Percentiles rank a stretch among this genome's conserved stretches.
Conservation (phyloP, 148 eudicot species). For the Rhododendron griersonianum region DNA sequence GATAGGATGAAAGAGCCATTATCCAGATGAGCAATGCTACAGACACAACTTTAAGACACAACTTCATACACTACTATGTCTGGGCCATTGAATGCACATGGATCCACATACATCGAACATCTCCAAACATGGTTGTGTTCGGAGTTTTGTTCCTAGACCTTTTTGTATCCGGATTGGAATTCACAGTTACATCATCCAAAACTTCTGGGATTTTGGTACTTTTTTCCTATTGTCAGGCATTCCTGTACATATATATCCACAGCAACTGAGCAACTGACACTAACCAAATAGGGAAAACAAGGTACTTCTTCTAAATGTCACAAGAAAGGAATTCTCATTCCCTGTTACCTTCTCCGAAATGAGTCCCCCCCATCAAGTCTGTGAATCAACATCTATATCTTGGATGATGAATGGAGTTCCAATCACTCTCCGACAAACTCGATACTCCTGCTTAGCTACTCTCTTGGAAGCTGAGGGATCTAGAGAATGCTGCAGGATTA, state of each 20-base stretch:
- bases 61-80: no score
- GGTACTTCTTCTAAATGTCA: neutral
- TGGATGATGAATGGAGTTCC: neutral
- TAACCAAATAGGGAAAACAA: neutral
- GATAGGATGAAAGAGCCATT: neutral
- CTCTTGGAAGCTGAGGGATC: constrained; percentile 76
- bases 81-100: no score
- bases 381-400: neutral
- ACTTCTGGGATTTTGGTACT: neutral
- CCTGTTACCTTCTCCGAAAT: neutral
- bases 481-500: constrained; percentile 84
- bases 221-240: constrained; percentile 11
- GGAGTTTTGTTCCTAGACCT: neutral
- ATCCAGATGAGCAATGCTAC: neutral
- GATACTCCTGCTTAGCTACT: constrained; percentile 22
- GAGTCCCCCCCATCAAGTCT: no score
- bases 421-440: neutral
- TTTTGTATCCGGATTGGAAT: neutral
- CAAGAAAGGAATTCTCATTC: neutral
- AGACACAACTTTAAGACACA: no score
- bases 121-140: neutral
- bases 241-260: constrained; percentile 7
- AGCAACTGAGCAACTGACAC: constrained; percentile 2
- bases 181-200: neutral
- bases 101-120: no score